Evolutionary conservation across 805 yeast species (phyloP).

Genomic region (Metschnikowia peoriensis): DNA sequence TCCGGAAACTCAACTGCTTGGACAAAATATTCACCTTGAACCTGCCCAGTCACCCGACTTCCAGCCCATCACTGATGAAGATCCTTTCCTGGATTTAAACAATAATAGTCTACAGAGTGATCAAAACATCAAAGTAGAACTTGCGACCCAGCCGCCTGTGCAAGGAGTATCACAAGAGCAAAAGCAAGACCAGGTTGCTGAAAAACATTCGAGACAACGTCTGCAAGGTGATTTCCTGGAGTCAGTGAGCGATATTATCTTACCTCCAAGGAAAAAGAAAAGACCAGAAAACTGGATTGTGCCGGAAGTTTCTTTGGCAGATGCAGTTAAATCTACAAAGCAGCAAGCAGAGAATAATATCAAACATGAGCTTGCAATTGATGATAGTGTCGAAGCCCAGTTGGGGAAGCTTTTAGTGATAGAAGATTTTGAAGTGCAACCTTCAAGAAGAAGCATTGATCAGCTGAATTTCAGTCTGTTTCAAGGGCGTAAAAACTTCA

Average conservation of each 20-base stretch:
- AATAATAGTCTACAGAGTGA: too few species aligned
- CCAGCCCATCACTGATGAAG: too few species aligned
- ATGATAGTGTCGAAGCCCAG: neutral
- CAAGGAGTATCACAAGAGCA: neutral
- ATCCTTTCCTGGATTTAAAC: too few species aligned
- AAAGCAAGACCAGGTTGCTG: neutral
- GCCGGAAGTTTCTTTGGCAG: slow-evolving; percentile 16
- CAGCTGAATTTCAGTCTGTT: neutral
- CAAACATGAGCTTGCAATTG: slow-evolving; percentile 5
- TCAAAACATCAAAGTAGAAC: neutral
- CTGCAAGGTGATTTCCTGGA: neutral
- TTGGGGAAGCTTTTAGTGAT: neutral
- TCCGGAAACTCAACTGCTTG: neutral
- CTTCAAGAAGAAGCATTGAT: neutral
- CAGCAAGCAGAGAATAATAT: slow-evolving; percentile 9
- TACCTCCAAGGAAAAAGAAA: neutral
- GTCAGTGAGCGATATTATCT: neutral
- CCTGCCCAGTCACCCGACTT: neutral
- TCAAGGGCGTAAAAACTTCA: slow-evolving; percentile 17
- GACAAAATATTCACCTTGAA: neutral
- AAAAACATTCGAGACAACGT: neutral
- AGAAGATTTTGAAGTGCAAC: slow-evolving; percentile 5
- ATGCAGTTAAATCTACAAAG: slow-evolving; percentile 15
- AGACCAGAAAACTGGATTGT: slow-evolving; percentile 3
- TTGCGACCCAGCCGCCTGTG: neutral